phyloP scores from a whole-genome alignment of 73 alveolate genomes.

The Stentor coeruleus region DNA sequence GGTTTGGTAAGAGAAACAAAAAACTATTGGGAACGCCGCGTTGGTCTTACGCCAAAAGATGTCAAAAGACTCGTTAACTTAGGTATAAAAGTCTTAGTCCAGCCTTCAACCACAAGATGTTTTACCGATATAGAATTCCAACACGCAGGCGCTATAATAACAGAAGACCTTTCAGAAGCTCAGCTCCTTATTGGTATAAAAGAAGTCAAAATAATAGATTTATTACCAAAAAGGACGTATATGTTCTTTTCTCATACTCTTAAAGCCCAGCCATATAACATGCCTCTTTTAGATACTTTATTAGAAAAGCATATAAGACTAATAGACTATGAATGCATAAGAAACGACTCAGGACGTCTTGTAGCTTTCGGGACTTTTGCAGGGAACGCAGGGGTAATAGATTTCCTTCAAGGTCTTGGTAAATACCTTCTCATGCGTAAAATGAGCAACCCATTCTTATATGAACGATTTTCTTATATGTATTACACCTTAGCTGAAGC shows the following conservation, averaged over 20 bases:
- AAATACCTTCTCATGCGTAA: slow-evolving; percentile 58
- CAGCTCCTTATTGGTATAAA: slow-evolving; percentile 71
- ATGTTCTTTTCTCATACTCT: slow-evolving; percentile 77
- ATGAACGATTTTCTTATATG: slow-evolving; percentile 66
- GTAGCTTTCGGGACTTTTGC: slow-evolving; percentile 82
- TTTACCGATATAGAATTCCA: slow-evolving; percentile 63
- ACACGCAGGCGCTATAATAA: slow-evolving; percentile 69
- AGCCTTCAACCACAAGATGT: slow-evolving; percentile 74
- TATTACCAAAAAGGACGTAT: slow-evolving; percentile 61
- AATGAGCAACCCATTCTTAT: slow-evolving; percentile 59
- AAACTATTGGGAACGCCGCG: slow-evolving; percentile 81
- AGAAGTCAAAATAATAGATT: slow-evolving; percentile 64
- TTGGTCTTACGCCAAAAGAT: slow-evolving; percentile 70
- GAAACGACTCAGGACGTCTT: slow-evolving; percentile 50
- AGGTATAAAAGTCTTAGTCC: slow-evolving; percentile 59
- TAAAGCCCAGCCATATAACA: slow-evolving; percentile 70
- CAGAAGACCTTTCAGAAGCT: slow-evolving; percentile 65
- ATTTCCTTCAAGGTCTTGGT: slow-evolving; percentile 77
- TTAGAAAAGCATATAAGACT: slow-evolving; percentile 60
- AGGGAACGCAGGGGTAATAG: slow-evolving; percentile 81
- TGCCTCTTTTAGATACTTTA: slow-evolving; percentile 71
- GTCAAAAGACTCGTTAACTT: slow-evolving; percentile 48
- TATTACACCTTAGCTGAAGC: slow-evolving; percentile 58
- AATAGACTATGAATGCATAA: slow-evolving; percentile 77
- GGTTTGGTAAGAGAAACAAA: slow-evolving; percentile 73